Percentiles rank a stretch among this genome's conserved stretches.
phyloP scores from a whole-genome alignment of 2,329 filamentous ascomycete genomes.

The Botryotinia convoluta region DNA sequence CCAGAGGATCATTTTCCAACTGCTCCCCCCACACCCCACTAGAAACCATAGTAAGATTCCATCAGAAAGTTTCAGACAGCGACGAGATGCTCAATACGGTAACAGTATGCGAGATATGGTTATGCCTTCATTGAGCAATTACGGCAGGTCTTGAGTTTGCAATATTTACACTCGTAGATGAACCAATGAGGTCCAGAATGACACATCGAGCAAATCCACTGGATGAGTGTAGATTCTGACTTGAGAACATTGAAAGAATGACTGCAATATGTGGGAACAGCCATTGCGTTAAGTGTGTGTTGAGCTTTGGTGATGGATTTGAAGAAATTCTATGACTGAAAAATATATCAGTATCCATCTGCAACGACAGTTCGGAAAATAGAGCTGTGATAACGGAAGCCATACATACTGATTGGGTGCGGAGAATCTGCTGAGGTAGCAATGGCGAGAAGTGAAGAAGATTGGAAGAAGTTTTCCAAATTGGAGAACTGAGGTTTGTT shows the following conservation, averaged over 20 bases:
- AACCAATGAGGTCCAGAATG: slow-evolving; percentile 64
- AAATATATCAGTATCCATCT: slow-evolving; percentile 5
- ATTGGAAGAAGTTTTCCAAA: background rate
- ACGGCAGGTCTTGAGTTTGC: slow-evolving; percentile 63
- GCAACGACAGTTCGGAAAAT: background rate
- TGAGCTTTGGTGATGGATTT: background rate
- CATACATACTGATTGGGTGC: slow-evolving; percentile 5
- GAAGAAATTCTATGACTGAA: background rate
- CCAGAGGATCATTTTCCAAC: background rate
- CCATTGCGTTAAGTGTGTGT: slow-evolving; percentile 41
- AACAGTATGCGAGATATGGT: background rate
- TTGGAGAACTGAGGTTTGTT: background rate
- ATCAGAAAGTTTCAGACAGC: background rate
- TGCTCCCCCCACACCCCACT: background rate
- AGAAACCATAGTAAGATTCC: background rate
- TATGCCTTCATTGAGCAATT: slow-evolving; percentile 45
- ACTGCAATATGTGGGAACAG: slow-evolving; percentile 55
- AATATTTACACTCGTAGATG: slow-evolving; percentile 68
- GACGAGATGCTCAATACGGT: background rate
- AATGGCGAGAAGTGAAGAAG: background rate
- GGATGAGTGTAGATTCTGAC: slow-evolving; percentile 61
- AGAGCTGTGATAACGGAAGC: background rate
- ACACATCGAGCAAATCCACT: slow-evolving; percentile 65
- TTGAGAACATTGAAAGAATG: slow-evolving; percentile 66
- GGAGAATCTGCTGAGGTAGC: background rate